Conservation (phyloP, 1,284 basidiomycete genomes). For the Rhodotorula glutinis region DNA sequence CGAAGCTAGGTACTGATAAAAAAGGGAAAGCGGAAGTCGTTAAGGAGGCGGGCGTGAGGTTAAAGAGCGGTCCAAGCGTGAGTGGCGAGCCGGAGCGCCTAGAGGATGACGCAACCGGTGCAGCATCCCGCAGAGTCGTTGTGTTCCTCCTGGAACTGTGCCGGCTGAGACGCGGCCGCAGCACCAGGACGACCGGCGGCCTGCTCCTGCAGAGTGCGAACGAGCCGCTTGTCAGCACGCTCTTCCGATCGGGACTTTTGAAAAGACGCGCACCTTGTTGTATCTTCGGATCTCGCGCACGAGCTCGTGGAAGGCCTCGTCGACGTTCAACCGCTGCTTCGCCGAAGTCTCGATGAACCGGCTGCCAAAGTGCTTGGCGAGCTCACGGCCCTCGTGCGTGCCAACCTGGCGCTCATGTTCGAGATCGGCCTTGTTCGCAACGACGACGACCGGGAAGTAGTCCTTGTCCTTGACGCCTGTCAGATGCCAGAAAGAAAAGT, state of each 20-base stretch:
- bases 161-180: constrained; percentile 13
- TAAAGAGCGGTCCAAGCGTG: too few relatives aligned
- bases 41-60: too few relatives aligned
- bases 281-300: constrained; percentile 95
- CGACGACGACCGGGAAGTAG: constrained; percentile 94
- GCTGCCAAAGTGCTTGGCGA: constrained; percentile 94
- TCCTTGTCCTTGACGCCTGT: constrained; percentile 87
- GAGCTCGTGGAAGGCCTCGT: constrained; percentile 96
- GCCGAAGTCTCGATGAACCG: constrained; percentile 98
- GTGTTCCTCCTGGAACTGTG: constrained; percentile 40
- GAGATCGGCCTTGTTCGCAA: constrained; percentile 98
- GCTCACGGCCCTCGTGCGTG: constrained; percentile 94
- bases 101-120: constrained; percentile 64
- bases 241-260: too few relatives aligned
- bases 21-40: too few relatives aligned
- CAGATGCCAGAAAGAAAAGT: not conserved
- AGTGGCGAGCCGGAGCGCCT: constrained; percentile 29
- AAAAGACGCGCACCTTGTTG: constrained; percentile 65
- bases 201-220: constrained; percentile 20
- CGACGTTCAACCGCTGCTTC: constrained; percentile 97
- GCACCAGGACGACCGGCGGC: constrained; percentile 38
- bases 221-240: not conserved
- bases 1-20: too few relatives aligned
- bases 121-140: constrained; percentile 63
- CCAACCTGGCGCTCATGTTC: constrained; percentile 98